A percentile compares a stretch with the other conserved stretches of the same genome.
Evolutionary conservation across 345 rosid species (phyloP).

Genomic region (Rhizophora apiculata): DNA sequence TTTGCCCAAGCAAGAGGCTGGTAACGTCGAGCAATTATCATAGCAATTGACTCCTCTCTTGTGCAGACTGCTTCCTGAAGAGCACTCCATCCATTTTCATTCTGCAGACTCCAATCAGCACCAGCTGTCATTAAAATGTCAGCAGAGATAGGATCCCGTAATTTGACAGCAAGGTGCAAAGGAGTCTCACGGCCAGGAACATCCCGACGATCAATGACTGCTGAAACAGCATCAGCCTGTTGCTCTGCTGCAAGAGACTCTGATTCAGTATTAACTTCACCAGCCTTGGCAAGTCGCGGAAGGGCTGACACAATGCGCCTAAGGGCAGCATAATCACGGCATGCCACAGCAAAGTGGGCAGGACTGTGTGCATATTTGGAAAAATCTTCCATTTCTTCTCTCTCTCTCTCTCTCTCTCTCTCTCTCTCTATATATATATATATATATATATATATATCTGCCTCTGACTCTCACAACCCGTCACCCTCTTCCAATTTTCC

Average conservation of each 20-base stretch:
- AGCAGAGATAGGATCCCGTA: conserved; percentile 69
- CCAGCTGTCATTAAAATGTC: conserved; percentile 92
- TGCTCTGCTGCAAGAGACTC: conserved; percentile 73
- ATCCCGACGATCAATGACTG: conserved; percentile 79
- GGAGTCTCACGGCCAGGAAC: conserved; percentile 96
- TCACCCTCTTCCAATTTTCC: background rate
- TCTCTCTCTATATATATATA: background rate
- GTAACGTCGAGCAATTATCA: conserved; percentile 85
- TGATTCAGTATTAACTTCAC: conserved; percentile 73
- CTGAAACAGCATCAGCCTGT: conserved; percentile 70
- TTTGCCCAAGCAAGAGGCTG: conserved; percentile 99
- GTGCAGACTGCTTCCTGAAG: conserved; percentile 99
- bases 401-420: background rate
- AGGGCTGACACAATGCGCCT: conserved; percentile 53
- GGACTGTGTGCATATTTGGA: conserved; percentile 80
- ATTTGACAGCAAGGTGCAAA: conserved; percentile 92
- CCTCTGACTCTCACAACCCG: background rate
- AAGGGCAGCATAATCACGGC: conserved; percentile 66
- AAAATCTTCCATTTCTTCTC: conserved; percentile 62
- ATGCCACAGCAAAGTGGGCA: conserved; percentile 79
- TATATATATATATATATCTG: too few relatives aligned
- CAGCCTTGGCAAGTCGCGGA: conserved; percentile 76
- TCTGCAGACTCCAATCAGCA: conserved; percentile 98
- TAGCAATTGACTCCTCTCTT: conserved; percentile 85
- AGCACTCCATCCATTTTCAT: conserved; percentile 99